Evolutionary conservation across 352 stramenopile genomes (phyloP).

Genomic region (Globisporangium echinulatum): DNA sequence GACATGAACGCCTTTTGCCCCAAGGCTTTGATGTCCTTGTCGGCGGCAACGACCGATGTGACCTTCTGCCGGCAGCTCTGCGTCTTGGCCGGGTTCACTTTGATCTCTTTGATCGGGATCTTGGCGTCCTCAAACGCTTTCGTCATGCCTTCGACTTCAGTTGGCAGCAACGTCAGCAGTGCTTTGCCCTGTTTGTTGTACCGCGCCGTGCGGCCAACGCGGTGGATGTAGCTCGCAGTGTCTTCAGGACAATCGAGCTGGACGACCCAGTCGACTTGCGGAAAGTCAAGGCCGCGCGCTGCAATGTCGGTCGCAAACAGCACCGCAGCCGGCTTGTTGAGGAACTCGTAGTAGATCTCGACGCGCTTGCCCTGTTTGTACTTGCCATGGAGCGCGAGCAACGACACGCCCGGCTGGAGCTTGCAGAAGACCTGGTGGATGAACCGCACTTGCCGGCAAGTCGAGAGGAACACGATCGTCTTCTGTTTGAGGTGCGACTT

Average conservation of each 20-base stretch:
- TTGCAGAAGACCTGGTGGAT: conserved; percentile 95
- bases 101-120: conserved; percentile 95
- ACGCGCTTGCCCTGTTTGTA: conserved; percentile 97
- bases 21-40: conserved; percentile 92
- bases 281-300: conserved; percentile 97
- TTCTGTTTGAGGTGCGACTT: conserved; percentile 98
- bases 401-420: conserved; percentile 94
- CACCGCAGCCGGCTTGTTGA: conserved; percentile 89
- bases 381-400: conserved; percentile 98
- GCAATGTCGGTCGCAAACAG: conserved; percentile 99
- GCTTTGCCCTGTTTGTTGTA: conserved; percentile 94
- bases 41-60: conserved; percentile 87
- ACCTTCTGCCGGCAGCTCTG: conserved; percentile 90
- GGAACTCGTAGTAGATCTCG: conserved; percentile 99
- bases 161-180: conserved; percentile 89
- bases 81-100: conserved; percentile 96
- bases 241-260: conserved; percentile 98
- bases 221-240: conserved; percentile 97
- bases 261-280: conserved; percentile 98
- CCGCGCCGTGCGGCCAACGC: conserved; percentile 93
- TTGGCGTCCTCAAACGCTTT: conserved; percentile 86
- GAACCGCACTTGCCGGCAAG: conserved; percentile 95
- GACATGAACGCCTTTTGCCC: conserved; percentile 98
- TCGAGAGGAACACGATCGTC: conserved; percentile 98
- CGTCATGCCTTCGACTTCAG: conserved; percentile 87